These are phyloP conservation scores for Paxillus rubicundulus DNA, from an alignment of 768 basidiomycete species.

Conservation along the genomic window DNA sequence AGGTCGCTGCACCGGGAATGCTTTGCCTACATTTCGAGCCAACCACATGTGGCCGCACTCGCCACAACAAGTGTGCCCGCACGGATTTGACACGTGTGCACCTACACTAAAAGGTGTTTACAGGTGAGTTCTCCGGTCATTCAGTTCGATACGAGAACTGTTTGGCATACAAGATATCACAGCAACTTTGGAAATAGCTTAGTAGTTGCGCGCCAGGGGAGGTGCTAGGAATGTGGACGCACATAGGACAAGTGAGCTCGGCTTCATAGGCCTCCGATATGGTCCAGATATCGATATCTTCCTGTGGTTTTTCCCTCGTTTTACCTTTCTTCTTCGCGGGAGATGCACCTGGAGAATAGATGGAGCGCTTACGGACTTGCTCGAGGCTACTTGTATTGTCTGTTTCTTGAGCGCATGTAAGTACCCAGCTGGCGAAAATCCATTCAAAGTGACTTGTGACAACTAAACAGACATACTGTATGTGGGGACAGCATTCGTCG, in stretches of 20 bases:
- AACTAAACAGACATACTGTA: constrained; percentile 17
- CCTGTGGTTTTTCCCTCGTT: constrained; percentile 31
- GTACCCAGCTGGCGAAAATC: not conserved
- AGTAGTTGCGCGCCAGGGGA: not conserved
- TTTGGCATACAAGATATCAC: constrained; percentile 59
- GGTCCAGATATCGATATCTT: constrained; percentile 19
- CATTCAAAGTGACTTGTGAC: not conserved
- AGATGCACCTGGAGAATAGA: not conserved
- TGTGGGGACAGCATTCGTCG: not conserved
- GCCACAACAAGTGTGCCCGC: constrained; percentile 73
- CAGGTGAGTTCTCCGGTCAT: not conserved
- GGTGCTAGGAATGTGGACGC: constrained; percentile 26
- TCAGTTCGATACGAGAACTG: not conserved
- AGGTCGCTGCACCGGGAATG: not conserved
- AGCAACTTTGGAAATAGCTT: constrained; percentile 48
- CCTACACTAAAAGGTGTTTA: constrained; percentile 44
- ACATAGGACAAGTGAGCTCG: constrained; percentile 74
- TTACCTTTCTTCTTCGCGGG: constrained; percentile 45
- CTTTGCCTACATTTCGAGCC: constrained; percentile 43
- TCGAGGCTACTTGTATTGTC: not conserved
- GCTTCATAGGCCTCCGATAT: constrained; percentile 53
- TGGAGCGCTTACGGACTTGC: constrained; percentile 5
- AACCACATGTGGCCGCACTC: constrained; percentile 65
- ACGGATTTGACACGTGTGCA: constrained; percentile 64
- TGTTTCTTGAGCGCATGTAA: constrained; percentile 9